phyloP scores from a whole-genome alignment of 2,329 filamentous ascomycete genomes.

The Seiridium unicorne region DNA sequence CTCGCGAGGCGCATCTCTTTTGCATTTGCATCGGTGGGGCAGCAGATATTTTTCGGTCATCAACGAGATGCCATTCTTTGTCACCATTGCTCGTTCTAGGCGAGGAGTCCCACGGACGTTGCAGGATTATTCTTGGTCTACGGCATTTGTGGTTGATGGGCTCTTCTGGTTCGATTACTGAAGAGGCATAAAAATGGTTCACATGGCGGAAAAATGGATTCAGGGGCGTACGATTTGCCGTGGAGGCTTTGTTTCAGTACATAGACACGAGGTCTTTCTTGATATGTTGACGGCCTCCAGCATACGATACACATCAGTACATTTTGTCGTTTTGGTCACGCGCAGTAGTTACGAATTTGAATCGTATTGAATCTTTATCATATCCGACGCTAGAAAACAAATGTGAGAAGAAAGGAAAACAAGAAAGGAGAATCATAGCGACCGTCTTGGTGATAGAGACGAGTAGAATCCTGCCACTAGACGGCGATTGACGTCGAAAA shows the following conservation, averaged over 20 bases:
- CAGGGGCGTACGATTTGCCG: background rate
- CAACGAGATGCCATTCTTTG: background rate
- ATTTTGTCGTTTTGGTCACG: background rate
- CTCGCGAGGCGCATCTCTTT: slow-evolving; percentile 5
- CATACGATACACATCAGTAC: background rate
- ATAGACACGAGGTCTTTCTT: background rate
- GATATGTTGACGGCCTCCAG: background rate
- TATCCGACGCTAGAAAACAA: background rate
- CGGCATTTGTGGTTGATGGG: background rate
- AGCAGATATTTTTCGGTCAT: background rate
- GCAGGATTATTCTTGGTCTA: background rate
- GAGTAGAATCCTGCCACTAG: too few relatives aligned
- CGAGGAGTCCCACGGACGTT: background rate
- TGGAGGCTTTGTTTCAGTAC: background rate
- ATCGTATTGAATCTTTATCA: background rate
- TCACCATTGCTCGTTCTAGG: background rate
- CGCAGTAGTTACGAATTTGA: background rate
- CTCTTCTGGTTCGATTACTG: background rate
- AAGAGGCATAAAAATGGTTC: background rate
- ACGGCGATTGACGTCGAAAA: background rate
- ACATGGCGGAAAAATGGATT: background rate
- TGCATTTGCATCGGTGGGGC: slow-evolving; percentile 3
- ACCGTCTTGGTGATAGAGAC: too few relatives aligned
- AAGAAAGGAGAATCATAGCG: background rate
- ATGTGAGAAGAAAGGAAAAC: background rate